These are phyloP conservation scores for Rhizodiscina lignyota DNA, from an alignment of 495 filamentous ascomycete species.

Conservation along the genomic window DNA sequence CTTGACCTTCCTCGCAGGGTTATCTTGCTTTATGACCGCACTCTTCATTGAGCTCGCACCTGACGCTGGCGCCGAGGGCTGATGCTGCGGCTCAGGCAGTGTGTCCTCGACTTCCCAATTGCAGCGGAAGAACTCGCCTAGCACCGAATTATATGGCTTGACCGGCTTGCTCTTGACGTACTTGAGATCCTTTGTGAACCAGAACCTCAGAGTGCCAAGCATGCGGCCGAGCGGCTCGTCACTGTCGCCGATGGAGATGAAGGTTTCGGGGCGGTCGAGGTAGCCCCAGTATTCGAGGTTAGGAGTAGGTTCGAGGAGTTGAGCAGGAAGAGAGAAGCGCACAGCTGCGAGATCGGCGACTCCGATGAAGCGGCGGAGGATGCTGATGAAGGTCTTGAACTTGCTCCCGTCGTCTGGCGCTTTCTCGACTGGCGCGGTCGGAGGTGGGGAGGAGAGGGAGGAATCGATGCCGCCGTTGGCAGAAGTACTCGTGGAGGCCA, in stretches of 20 bases:
- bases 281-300: slow-evolving; percentile 99
- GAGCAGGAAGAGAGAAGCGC: slow-evolving; percentile 87
- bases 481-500: too few relatives aligned
- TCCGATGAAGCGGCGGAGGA: slow-evolving; percentile 79
- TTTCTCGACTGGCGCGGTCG: slow-evolving; percentile 32
- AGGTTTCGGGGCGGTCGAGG: slow-evolving; percentile 86
- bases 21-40: slow-evolving; percentile 24
- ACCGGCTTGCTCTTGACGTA: slow-evolving; percentile 96
- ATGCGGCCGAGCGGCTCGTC: slow-evolving; percentile 83
- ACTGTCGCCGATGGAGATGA: slow-evolving; percentile 83
- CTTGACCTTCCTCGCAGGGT: slow-evolving; percentile 33
- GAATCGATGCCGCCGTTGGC: too few relatives aligned
- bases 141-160: slow-evolving; percentile 93
- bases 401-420: slow-evolving; percentile 65
- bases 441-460: too few relatives aligned
- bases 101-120: slow-evolving; percentile 81
- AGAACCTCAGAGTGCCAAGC: slow-evolving; percentile 84
- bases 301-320: slow-evolving; percentile 86
- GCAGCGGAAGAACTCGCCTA: slow-evolving; percentile 98
- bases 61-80: slow-evolving; percentile 31
- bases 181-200: slow-evolving; percentile 98
- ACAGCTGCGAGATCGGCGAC: slow-evolving; percentile 90
- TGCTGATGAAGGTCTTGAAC: slow-evolving; percentile 66
- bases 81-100: slow-evolving; percentile 31
- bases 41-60: too few relatives aligned